These are phyloP conservation scores for Kurtzmaniella cleridarum DNA, from an alignment of 805 yeast species.

Conservation along the genomic window DNA sequence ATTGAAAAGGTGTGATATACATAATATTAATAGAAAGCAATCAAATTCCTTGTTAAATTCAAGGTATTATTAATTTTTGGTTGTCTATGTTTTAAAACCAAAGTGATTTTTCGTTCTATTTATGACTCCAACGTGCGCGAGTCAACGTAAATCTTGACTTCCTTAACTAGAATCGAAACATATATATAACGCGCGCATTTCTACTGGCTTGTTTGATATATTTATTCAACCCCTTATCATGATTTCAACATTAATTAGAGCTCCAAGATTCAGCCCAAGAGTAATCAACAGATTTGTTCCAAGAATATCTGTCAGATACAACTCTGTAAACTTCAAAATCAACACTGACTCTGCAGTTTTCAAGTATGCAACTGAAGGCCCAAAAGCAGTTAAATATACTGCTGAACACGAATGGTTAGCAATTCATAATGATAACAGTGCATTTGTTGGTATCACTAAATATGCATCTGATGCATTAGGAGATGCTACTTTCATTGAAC, in stretches of 20 bases:
- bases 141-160: too few relatives aligned
- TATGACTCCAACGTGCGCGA: too few relatives aligned
- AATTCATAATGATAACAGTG: conserved; percentile 71
- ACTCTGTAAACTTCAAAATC: conserved; percentile 28
- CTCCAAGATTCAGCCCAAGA: conserved; percentile 2
- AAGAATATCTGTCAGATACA: conserved; percentile 12
- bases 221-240: neutral
- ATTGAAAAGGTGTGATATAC: too few relatives aligned
- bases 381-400: conserved; percentile 61
- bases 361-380: conserved; percentile 38
- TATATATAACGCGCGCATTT: too few relatives aligned
- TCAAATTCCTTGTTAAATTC: too few relatives aligned
- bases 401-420: conserved; percentile 95
- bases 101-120: too few relatives aligned
- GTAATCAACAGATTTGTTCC: neutral
- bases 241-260: conserved; percentile 2
- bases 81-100: too few relatives aligned
- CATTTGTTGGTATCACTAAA: conserved; percentile 85
- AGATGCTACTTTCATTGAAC: conserved; percentile 90
- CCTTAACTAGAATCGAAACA: too few relatives aligned
- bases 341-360: conserved; percentile 33
- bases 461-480: conserved; percentile 97
- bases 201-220: too few relatives aligned
- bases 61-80: too few relatives aligned
- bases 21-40: too few relatives aligned